These are phyloP conservation scores for Cardamine resedifolia DNA, from an alignment of 345 rosid species.

Conservation along the genomic window DNA sequence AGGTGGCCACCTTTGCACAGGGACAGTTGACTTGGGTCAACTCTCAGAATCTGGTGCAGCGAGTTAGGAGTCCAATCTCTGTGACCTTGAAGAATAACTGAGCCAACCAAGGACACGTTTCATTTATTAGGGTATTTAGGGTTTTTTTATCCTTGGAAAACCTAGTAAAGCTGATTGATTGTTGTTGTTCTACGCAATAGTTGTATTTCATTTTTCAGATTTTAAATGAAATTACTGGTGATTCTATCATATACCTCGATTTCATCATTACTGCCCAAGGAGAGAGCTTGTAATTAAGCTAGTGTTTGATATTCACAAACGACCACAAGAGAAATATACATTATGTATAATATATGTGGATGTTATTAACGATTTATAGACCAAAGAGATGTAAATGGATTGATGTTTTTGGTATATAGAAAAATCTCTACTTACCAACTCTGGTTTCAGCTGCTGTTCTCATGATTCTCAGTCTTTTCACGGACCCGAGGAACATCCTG, in stretches of 20 bases:
- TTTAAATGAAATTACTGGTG: background rate
- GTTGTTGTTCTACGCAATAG: background rate
- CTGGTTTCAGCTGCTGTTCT: slow-evolving; percentile 60
- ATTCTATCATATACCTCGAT: slow-evolving; percentile 5
- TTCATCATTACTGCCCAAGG: no score
- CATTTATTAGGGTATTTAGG: slow-evolving; percentile 11
- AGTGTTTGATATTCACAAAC: slow-evolving; percentile 28
- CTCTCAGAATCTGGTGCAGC: slow-evolving; percentile 46
- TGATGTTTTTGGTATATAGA: background rate
- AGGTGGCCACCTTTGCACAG: slow-evolving; percentile 42
- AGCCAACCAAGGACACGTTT: background rate
- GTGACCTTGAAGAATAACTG: slow-evolving; percentile 60
- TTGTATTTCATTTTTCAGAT: slow-evolving; percentile 15
- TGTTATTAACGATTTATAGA: background rate
- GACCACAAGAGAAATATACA: background rate
- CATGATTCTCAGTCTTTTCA: slow-evolving; percentile 88
- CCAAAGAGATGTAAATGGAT: slow-evolving; percentile 7
- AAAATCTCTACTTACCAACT: slow-evolving; percentile 44
- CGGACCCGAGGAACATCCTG: slow-evolving; percentile 83
- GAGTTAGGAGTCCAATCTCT: slow-evolving; percentile 83
- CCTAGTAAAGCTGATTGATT: slow-evolving; percentile 21
- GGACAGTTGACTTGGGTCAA: slow-evolving; percentile 83
- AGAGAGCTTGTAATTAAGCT: slow-evolving; percentile 1
- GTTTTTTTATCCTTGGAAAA: slow-evolving; percentile 19
- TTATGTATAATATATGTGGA: background rate